Evolutionary conservation across 2,329 filamentous ascomycete species (phyloP).

Genomic region (Phialemonium atrogriseum): DNA sequence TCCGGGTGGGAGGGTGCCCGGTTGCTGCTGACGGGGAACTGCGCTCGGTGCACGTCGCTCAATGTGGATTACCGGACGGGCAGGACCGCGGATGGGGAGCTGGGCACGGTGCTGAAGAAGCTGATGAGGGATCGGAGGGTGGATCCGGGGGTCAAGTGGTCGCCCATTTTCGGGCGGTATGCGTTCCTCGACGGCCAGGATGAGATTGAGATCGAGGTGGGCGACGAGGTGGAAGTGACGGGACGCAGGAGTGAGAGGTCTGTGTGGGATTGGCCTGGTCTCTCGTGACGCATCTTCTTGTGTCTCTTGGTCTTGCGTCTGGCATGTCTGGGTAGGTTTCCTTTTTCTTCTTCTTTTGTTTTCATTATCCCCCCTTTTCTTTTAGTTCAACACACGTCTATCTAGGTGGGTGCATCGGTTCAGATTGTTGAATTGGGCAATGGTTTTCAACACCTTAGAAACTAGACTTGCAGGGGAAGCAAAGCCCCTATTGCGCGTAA

Average conservation of each 20-base stretch:
- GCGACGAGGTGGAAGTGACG: slow-evolving; percentile 46
- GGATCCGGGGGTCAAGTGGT: slow-evolving; percentile 58
- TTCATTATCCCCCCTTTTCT: no score
- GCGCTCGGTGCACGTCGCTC: slow-evolving; percentile 57
- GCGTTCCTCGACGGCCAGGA: slow-evolving; percentile 41
- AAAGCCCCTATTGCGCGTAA: no score
- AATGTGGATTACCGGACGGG: slow-evolving; percentile 67
- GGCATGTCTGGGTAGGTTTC: no score
- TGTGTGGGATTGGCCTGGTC: slow-evolving; percentile 40
- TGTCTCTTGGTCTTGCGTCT: no score
- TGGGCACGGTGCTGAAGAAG: slow-evolving; percentile 58
- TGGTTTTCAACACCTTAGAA: no score
- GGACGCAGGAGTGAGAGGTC: slow-evolving; percentile 42
- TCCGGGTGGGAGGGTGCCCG: slow-evolving; percentile 14
- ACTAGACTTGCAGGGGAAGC: no score
- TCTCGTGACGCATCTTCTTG: no score
- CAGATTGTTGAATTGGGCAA: no score
- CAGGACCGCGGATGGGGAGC: slow-evolving; percentile 43
- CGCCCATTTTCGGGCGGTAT: slow-evolving; percentile 67
- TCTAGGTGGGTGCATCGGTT: no score
- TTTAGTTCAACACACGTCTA: no score
- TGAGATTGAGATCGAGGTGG: slow-evolving; percentile 36
- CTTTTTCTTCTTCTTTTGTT: no score
- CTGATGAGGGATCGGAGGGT: slow-evolving; percentile 63
- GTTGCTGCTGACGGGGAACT: slow-evolving; percentile 60